phyloP scores from a whole-genome alignment of 495 filamentous ascomycete genomes.

The Penicillium arizonense region DNA sequence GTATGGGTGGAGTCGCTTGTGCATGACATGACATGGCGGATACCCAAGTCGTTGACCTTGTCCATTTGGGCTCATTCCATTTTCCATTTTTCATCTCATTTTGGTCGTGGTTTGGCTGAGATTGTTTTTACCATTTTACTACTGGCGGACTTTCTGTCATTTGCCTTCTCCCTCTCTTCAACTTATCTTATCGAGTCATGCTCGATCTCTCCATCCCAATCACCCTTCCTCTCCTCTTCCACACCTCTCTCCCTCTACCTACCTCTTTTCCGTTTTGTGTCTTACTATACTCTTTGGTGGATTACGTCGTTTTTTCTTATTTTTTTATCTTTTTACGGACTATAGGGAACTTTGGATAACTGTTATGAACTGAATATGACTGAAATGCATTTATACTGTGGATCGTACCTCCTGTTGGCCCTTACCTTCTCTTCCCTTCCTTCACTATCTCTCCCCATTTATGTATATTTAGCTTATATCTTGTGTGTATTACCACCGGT shows the following conservation, averaged over 20 bases:
- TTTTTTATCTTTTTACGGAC: slow-evolving; percentile 4
- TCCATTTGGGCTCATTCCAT: too few species aligned
- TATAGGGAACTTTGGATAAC: slow-evolving; percentile 14
- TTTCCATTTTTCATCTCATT: slow-evolving; percentile 7
- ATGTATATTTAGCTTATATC: too few species aligned
- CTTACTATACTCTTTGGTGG: slow-evolving; percentile 23
- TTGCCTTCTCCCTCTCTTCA: slow-evolving; percentile 1
- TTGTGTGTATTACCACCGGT: too few species aligned
- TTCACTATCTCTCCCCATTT: too few species aligned
- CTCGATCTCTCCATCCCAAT: slow-evolving; percentile 4
- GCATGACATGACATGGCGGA: slow-evolving; percentile 28
- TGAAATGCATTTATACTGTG: slow-evolving; percentile 6
- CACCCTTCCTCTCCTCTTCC: background rate
- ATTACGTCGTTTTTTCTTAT: slow-evolving; percentile 10
- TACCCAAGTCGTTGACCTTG: background rate
- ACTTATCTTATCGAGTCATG: slow-evolving; percentile 19
- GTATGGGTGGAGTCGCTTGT: slow-evolving; percentile 28
- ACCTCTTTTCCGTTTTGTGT: slow-evolving; percentile 20
- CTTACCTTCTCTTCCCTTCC: too few species aligned
- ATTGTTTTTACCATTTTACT: background rate
- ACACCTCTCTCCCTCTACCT: background rate
- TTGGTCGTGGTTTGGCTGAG: slow-evolving; percentile 25
- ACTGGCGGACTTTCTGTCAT: background rate
- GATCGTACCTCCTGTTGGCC: too few species aligned
- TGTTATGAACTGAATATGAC: slow-evolving; percentile 21